Conservation (phyloP, 768 basidiomycete genomes). For the Boletus speciosus region DNA sequence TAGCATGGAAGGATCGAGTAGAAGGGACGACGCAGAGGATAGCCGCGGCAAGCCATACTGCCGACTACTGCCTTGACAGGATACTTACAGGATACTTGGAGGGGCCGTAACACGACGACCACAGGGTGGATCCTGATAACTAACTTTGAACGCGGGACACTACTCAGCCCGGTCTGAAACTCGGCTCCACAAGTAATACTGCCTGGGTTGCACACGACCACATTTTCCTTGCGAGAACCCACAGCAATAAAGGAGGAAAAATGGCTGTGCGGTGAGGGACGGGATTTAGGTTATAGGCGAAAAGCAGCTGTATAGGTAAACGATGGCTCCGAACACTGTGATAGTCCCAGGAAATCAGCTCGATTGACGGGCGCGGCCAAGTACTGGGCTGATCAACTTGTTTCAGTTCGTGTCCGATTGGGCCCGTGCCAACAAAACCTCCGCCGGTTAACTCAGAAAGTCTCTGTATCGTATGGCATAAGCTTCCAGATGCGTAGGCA, state of each 20-base stretch:
- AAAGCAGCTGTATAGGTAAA: constrained; percentile 1
- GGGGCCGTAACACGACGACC: constrained; percentile 1
- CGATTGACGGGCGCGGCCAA: neutral
- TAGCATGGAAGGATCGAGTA: constrained; percentile 10
- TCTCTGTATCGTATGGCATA: neutral
- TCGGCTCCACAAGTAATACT: neutral
- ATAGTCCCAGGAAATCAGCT: neutral
- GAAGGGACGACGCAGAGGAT: constrained; percentile 7
- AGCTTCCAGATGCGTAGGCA: neutral
- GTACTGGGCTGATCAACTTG: neutral
- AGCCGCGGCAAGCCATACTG: constrained; percentile 4
- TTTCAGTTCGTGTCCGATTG: neutral
- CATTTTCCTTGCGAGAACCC: neutral
- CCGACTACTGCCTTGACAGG: neutral
- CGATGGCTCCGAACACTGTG: neutral
- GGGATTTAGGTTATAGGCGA: neutral
- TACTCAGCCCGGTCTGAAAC: neutral
- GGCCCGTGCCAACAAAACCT: neutral
- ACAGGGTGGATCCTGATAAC: constrained; percentile 19
- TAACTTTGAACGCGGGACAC: constrained; percentile 1
- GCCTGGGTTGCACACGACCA: neutral
- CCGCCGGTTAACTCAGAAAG: neutral
- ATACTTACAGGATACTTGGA: neutral
- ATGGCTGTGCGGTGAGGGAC: neutral
- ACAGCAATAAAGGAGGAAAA: neutral